phyloP scores from a whole-genome alignment of 2,329 filamentous ascomycete species.

The Fusarium sp. region DNA sequence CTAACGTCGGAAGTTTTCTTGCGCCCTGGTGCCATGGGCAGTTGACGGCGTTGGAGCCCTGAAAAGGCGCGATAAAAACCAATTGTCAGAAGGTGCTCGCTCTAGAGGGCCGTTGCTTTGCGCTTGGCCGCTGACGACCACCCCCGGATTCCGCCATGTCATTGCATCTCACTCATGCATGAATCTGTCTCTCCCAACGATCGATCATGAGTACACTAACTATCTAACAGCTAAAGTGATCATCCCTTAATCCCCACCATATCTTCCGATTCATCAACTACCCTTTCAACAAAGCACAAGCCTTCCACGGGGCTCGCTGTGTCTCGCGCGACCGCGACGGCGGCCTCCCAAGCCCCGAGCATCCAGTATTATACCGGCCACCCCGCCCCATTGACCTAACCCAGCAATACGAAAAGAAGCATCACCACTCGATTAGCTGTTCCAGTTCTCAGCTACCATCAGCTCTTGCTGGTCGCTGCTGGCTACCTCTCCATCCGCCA shows the following conservation, averaged over 20 bases:
- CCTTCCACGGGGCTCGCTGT: constrained; percentile 28
- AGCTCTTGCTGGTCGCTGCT: constrained; percentile 37
- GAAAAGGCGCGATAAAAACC: constrained; percentile 26
- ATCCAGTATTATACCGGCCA: constrained; percentile 23
- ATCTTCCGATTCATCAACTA: constrained; percentile 8
- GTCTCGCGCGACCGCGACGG: constrained; percentile 35
- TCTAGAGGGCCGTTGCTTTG: neutral
- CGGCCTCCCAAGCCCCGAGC: constrained; percentile 38
- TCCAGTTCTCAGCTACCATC: constrained; percentile 24
- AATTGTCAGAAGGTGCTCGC: constrained; percentile 22
- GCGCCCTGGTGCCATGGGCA: neutral
- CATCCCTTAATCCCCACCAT: constrained; percentile 8
- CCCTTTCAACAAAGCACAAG: constrained; percentile 23
- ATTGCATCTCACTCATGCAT: constrained; percentile 20
- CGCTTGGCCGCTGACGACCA: constrained; percentile 27
- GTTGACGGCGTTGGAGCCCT: constrained; percentile 31
- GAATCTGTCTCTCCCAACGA: constrained; percentile 26
- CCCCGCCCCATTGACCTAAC: constrained; percentile 32
- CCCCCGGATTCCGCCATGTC: constrained; percentile 28
- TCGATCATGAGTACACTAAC: constrained; percentile 26
- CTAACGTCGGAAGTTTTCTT: neutral
- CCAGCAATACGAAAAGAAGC: constrained; percentile 20
- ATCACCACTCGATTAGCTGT: constrained; percentile 14
- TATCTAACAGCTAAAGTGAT: constrained; percentile 7
- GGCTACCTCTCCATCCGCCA: constrained; percentile 16